phyloP scores from a whole-genome alignment of 495 filamentous ascomycete genomes.

The Durotheca rogersii region DNA sequence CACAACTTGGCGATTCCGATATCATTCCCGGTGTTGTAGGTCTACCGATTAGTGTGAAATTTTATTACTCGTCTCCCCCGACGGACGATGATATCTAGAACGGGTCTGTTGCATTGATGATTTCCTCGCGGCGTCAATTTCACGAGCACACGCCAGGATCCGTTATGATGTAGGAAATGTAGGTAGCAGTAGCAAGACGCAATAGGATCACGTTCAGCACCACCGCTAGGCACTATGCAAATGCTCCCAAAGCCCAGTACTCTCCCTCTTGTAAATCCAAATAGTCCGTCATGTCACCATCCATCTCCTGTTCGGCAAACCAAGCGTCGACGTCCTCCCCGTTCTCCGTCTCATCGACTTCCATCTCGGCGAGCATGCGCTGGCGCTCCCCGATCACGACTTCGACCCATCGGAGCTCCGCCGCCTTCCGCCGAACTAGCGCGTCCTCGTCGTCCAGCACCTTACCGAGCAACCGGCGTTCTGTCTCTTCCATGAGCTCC shows the following conservation, averaged over 20 bases:
- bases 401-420: slow-evolving; percentile 36
- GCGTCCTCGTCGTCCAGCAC: slow-evolving; percentile 4
- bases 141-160: too few species aligned
- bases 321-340: slow-evolving; percentile 33
- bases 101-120: too few species aligned
- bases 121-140: too few species aligned
- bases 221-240: not conserved
- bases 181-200: not conserved
- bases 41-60: too few species aligned
- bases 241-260: slow-evolving; percentile 3
- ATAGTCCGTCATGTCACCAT: slow-evolving; percentile 4
- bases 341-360: slow-evolving; percentile 39
- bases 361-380: slow-evolving; percentile 33
- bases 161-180: not conserved
- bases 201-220: too few species aligned
- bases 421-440: slow-evolving; percentile 22
- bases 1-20: too few species aligned
- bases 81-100: too few species aligned
- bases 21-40: too few species aligned
- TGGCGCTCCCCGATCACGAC: slow-evolving; percentile 35
- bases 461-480: slow-evolving; percentile 15
- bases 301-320: slow-evolving; percentile 23
- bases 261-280: slow-evolving; percentile 1
- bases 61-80: too few species aligned
- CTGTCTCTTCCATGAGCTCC: slow-evolving; percentile 34